A percentile compares a stretch with the other conserved stretches of the same genome.
Conservation (phyloP, 805 yeast species). For the Ogataea paradorogensis region DNA sequence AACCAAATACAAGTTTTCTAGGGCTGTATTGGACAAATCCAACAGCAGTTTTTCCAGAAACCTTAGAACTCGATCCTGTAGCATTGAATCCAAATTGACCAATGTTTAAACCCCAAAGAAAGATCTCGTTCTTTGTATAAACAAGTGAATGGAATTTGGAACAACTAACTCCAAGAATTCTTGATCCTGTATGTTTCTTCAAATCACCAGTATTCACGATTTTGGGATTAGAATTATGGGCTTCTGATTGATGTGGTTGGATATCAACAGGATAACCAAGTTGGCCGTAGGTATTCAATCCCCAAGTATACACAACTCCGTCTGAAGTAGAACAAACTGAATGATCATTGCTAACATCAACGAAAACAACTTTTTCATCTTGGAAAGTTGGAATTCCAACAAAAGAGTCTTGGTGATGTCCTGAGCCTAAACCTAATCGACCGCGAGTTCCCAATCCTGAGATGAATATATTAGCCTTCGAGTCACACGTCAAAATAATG, state of each 20-base stretch:
- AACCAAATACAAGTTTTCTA: slow-evolving; percentile 37
- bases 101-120: slow-evolving; percentile 73
- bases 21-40: slow-evolving; percentile 17
- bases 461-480: slow-evolving; percentile 45
- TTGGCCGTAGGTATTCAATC: slow-evolving; percentile 65
- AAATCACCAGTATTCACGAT: slow-evolving; percentile 42
- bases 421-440: slow-evolving; percentile 58
- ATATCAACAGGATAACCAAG: slow-evolving; percentile 49
- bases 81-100: slow-evolving; percentile 73
- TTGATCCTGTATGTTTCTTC: slow-evolving; percentile 30
- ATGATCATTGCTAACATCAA: slow-evolving; percentile 65
- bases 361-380: slow-evolving; percentile 31
- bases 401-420: slow-evolving; percentile 42
- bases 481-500: slow-evolving; percentile 51
- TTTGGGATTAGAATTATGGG: slow-evolving; percentile 36
- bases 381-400: slow-evolving; percentile 39
- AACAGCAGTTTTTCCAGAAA: slow-evolving; percentile 7
- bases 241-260: slow-evolving; percentile 26
- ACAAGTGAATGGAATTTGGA: slow-evolving; percentile 71
- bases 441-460: slow-evolving; percentile 74
- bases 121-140: slow-evolving; percentile 46
- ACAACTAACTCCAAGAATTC: slow-evolving; percentile 48
- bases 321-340: slow-evolving; percentile 51
- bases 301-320: slow-evolving; percentile 75
- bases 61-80: slow-evolving; percentile 12